A percentile compares a stretch with the other conserved stretches of the same genome.
Evolutionary conservation across 2,329 filamentous ascomycete genomes (phyloP).

Genomic region (Venturia aucupariae): DNA sequence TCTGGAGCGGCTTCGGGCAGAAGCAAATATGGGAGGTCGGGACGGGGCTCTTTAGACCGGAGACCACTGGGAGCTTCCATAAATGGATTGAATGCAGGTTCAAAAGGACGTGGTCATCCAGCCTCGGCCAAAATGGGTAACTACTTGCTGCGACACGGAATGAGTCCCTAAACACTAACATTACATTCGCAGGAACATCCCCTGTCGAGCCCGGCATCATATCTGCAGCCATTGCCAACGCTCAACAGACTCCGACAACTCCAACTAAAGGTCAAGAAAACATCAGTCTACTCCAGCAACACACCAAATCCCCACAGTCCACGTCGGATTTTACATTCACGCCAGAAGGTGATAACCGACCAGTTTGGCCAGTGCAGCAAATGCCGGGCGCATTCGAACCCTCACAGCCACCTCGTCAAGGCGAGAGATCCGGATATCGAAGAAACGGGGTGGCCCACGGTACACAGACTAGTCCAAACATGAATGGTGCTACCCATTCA

Average conservation of each 20-base stretch:
- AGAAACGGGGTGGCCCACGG: conserved; percentile 42
- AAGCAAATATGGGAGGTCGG: conserved; percentile 65
- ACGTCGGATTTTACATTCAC: conserved; percentile 95
- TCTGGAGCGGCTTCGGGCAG: conserved; percentile 75
- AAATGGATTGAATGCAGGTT: conserved; percentile 29
- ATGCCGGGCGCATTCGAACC: conserved; percentile 18
- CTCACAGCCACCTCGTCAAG: conserved; percentile 15
- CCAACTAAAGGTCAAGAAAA: conserved; percentile 62
- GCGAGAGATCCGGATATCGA: conserved; percentile 14
- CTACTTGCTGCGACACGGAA: background rate
- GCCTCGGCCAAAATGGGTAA: background rate
- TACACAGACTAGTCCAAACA: conserved; percentile 47
- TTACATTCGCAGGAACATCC: conserved; percentile 24
- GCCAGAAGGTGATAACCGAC: conserved; percentile 74
- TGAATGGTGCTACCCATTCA: conserved; percentile 31
- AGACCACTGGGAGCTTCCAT: conserved; percentile 34
- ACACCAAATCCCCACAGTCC: conserved; percentile 52
- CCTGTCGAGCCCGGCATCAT: conserved; percentile 68
- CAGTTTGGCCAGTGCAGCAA: conserved; percentile 58
- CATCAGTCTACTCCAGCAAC: conserved; percentile 66
- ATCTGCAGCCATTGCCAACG: conserved; percentile 70
- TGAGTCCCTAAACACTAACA: conserved; percentile 21
- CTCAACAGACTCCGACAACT: conserved; percentile 33
- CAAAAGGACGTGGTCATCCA: background rate
- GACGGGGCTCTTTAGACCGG: conserved; percentile 32